phyloP scores from a whole-genome alignment of 306 rosid genomes.

The Dalbergia cochinchinensis region DNA sequence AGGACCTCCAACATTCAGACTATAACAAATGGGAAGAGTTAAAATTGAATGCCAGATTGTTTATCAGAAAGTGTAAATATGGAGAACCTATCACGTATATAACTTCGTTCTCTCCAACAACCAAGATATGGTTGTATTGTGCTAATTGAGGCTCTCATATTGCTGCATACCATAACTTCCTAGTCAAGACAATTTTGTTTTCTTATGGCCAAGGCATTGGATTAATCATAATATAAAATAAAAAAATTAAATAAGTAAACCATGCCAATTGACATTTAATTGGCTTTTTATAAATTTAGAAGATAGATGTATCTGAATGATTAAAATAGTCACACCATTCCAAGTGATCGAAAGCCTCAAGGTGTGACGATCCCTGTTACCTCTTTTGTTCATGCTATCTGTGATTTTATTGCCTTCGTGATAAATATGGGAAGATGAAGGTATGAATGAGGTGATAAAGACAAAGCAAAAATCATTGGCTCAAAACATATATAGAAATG shows the following conservation, averaged over 20 bases:
- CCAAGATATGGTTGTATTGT: constrained; percentile 84
- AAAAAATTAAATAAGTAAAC: not conserved
- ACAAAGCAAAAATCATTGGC: no score
- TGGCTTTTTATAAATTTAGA: constrained; percentile 2
- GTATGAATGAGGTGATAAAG: no score
- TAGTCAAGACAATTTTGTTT: constrained; percentile 37
- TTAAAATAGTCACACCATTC: not conserved
- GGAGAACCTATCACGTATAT: constrained; percentile 85
- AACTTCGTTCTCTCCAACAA: constrained; percentile 94
- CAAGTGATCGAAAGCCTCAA: no score
- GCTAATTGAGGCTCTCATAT: constrained; percentile 92
- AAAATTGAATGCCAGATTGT: constrained; percentile 33
- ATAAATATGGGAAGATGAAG: no score
- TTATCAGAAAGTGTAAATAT: no score
- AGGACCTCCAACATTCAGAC: no score
- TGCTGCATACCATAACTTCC: constrained; percentile 49
- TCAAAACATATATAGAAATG: no score
- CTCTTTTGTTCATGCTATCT: no score
- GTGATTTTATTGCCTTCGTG: no score
- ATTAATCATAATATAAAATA: constrained; percentile 4
- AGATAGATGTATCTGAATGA: constrained; percentile 9
- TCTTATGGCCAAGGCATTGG: not conserved
- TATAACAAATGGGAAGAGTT: constrained; percentile 11
- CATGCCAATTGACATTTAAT: constrained; percentile 13
- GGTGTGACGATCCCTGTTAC: no score